Evolutionary conservation across 768 basidiomycete species (phyloP).

Genomic region (Boletales sp.): DNA sequence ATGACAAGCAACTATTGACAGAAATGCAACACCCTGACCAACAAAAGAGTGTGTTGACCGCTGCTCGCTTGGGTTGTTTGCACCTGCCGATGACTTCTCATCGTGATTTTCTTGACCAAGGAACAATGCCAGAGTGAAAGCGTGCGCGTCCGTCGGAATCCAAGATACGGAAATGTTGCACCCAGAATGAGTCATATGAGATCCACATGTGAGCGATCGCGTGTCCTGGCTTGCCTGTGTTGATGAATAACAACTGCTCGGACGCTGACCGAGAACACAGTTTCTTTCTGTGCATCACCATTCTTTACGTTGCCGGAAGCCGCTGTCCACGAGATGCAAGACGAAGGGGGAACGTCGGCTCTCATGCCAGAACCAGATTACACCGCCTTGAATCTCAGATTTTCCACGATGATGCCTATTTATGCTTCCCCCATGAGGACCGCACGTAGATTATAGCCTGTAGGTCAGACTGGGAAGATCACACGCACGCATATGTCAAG

Average conservation of each 20-base stretch:
- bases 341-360: not conserved
- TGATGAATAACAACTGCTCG: not conserved
- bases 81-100: not conserved
- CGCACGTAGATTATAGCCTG: no score
- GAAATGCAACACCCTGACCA: not conserved
- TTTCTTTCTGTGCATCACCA: not conserved
- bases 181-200: not conserved
- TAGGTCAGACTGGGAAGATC: no score
- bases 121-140: not conserved
- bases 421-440: slow-evolving; percentile 7
- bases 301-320: not conserved
- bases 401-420: not conserved
- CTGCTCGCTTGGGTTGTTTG: not conserved
- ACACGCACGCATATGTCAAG: no score
- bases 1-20: slow-evolving; percentile 5
- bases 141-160: not conserved
- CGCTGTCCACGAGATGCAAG: not conserved
- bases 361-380: not conserved
- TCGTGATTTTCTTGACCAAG: not conserved
- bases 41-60: not conserved
- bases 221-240: not conserved
- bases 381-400: slow-evolving; percentile 1
- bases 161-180: not conserved
- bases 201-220: slow-evolving; percentile 9
- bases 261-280: not conserved